Evolutionary conservation across 129 eudicot genomes (phyloP).

Genomic region (Helichrysum umbraculigerum): DNA sequence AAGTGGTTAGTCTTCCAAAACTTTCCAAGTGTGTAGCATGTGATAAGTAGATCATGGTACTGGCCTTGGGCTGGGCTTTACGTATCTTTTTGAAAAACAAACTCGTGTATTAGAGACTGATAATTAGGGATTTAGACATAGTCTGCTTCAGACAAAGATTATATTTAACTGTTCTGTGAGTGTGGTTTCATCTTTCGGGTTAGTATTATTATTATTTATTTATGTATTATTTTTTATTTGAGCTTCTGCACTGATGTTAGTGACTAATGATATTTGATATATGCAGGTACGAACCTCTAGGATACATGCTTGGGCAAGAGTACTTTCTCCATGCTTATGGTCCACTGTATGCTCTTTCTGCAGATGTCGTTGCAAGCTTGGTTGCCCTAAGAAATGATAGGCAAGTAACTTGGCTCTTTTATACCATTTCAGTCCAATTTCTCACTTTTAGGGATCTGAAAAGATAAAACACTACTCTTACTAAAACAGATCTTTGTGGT

Average conservation of each 20-base stretch:
- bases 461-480: neutral
- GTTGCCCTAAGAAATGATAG: constrained; percentile 58
- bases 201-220: neutral
- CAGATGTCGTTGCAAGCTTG: constrained; percentile 63
- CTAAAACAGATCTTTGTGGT: neutral
- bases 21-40: constrained; percentile 5
- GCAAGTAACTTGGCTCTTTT: constrained; percentile 26
- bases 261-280: constrained; percentile 5
- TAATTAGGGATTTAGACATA: neutral
- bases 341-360: constrained; percentile 66
- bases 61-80: neutral
- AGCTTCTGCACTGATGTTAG: neutral
- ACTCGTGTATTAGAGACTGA: neutral
- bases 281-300: constrained; percentile 59
- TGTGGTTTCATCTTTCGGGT: neutral
- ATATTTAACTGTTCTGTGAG: constrained; percentile 6
- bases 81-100: neutral
- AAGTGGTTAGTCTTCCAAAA: constrained; percentile 49
- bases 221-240: neutral
- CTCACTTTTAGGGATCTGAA: neutral
- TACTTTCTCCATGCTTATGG: constrained; percentile 70
- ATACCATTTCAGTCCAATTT: neutral
- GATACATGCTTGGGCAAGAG: constrained; percentile 49
- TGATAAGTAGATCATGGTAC: neutral
- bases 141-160: constrained; percentile 14